Percentiles rank a stretch among this genome's conserved stretches.
These are phyloP conservation scores for Stachybotrys elegans DNA, from an alignment of 2,329 filamentous ascomycete species.

Conservation along the genomic window DNA sequence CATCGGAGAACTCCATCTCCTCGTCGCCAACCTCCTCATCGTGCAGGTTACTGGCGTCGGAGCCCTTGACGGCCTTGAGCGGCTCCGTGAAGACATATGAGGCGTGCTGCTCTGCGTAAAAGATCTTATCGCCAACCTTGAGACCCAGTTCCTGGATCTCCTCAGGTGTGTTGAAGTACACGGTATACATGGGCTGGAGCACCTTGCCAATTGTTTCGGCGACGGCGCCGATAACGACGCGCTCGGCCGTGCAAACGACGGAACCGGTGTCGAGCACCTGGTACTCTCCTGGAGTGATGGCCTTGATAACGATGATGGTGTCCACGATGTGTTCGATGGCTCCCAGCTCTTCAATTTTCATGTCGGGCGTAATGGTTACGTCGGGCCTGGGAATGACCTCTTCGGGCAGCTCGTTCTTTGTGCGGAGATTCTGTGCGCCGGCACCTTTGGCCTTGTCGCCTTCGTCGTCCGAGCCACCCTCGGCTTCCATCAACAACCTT, in stretches of 20 bases:
- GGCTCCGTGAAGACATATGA: slow-evolving; percentile 83
- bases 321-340: slow-evolving; percentile 72
- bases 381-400: slow-evolving; percentile 68
- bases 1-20: slow-evolving; percentile 93
- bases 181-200: slow-evolving; percentile 78
- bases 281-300: slow-evolving; percentile 72
- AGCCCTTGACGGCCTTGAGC: slow-evolving; percentile 74
- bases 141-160: slow-evolving; percentile 66
- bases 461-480: slow-evolving; percentile 75
- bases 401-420: slow-evolving; percentile 72
- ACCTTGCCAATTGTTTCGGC: slow-evolving; percentile 83
- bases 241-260: slow-evolving; percentile 71
- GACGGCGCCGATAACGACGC: slow-evolving; percentile 75
- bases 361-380: slow-evolving; percentile 70
- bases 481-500: slow-evolving; percentile 77
- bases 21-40: slow-evolving; percentile 86
- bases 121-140: slow-evolving; percentile 65
- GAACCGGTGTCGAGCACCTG: slow-evolving; percentile 81
- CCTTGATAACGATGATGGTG: slow-evolving; percentile 73
- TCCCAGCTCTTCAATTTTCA: slow-evolving; percentile 72
- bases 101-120: slow-evolving; percentile 74
- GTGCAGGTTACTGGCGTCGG: slow-evolving; percentile 90
- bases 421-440: slow-evolving; percentile 53
- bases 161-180: slow-evolving; percentile 65
- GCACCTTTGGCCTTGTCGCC: slow-evolving; percentile 39